A percentile compares a stretch with the other conserved stretches of the same genome.
These are phyloP conservation scores for Thelonectria olida DNA, from an alignment of 2,329 filamentous ascomycete species.

Conservation along the genomic window DNA sequence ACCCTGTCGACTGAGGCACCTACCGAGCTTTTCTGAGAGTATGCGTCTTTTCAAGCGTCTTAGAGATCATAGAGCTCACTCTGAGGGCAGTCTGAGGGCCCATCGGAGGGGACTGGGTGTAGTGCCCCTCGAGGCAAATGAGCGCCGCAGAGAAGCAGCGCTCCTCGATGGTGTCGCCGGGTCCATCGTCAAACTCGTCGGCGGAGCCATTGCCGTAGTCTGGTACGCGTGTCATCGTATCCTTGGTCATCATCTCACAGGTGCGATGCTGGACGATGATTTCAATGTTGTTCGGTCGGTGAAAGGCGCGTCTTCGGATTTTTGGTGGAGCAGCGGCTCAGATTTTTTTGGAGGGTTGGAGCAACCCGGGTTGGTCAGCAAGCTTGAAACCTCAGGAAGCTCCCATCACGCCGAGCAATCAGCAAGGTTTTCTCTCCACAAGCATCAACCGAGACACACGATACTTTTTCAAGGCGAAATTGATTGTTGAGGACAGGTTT, in stretches of 20 bases:
- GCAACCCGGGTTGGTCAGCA: conserved; percentile 42
- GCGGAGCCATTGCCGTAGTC: conserved; percentile 33
- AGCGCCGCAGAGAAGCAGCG: conserved; percentile 68
- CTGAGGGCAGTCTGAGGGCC: conserved; percentile 64
- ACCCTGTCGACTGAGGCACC: conserved; percentile 22
- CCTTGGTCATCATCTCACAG: conserved; percentile 26
- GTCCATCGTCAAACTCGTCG: conserved; percentile 29
- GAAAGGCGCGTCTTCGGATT: conserved; percentile 23
- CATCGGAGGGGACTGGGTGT: conserved; percentile 65
- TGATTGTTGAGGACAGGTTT: too few species aligned
- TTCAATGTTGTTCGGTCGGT: neutral
- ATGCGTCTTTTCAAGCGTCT: conserved; percentile 71
- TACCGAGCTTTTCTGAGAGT: conserved; percentile 68
- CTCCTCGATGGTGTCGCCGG: conserved; percentile 67
- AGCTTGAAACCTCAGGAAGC: conserved; percentile 2
- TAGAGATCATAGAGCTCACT: conserved; percentile 66
- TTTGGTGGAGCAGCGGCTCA: conserved; percentile 29
- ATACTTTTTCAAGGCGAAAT: too few species aligned
- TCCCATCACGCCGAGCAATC: conserved; percentile 1
- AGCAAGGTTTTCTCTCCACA: neutral
- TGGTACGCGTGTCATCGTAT: conserved; percentile 38
- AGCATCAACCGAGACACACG: too few species aligned
- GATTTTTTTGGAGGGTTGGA: conserved; percentile 36
- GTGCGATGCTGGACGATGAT: conserved; percentile 17
- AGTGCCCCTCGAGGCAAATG: conserved; percentile 70